Evolutionary conservation across 768 basidiomycete genomes (phyloP), one percentile per base, ranked within the genome.

Genomic region (Termitomyces sp.): DNA sequence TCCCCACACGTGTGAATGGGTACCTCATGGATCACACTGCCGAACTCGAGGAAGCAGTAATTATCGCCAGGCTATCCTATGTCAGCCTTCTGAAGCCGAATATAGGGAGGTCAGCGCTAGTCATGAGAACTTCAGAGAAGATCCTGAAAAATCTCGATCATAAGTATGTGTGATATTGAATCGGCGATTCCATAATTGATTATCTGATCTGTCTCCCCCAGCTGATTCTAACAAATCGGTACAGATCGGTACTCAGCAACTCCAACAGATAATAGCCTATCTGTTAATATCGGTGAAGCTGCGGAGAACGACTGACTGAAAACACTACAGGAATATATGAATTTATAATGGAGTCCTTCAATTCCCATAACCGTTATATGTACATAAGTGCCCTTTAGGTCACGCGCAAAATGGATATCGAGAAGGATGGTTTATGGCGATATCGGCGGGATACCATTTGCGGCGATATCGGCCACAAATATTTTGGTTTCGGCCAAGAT

Each of bases 401-500:
- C 26, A 20, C 37, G 27, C 26, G 8, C 14, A 33, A 20, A 42
- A 18, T 49, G 14, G 14, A 14, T 34, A 33, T 22, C 22, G 5
- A 26, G 18, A 46, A 18, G 24, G 3, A 4, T 27, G 13, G 3
- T 26, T 51, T 56, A 61, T 51, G 57, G 51, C 9, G 42, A 61
- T 26, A 63, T 42, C 18, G 62, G 62, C 18, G 60, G 55, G 12
- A 62, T 62, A 6, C 62, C 63, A 43, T 73, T 72, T 1, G 79
- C 76, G 1, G 77, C 78, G 51, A 80, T 79, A 43, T 76, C 72
- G 4, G 78, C 79, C 34, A 82, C 65, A 58, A 74, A 80, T 8
- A 82, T 72, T 55, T 76, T 78, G 3, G 79, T 81, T 60, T 81
- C 79, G 0, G 74, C 78, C 64, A 80, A 59, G 40, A 82, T 78